Base-by-base conservation (phyloP, 2,329 filamentous ascomycete species). In the Fusarium tuaranense region DNA sequence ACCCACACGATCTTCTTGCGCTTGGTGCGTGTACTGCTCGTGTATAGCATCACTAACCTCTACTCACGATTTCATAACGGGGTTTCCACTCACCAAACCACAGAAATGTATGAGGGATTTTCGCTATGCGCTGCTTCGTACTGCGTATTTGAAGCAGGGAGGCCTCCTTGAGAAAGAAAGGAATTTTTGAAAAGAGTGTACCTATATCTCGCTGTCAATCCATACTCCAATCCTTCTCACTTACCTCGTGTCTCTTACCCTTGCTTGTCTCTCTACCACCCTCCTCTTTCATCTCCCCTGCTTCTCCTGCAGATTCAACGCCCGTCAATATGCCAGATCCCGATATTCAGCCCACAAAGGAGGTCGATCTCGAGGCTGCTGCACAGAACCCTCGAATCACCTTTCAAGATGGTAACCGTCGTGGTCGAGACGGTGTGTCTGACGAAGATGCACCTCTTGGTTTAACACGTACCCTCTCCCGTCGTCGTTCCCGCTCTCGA, bases 401-500 rank as follows among this genome's bases (percentile, higher is more conserved):
- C 6, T 77, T 77, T 63, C 72, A 74, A 34, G 65, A 72, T n/a
- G 51, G 60, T 32, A 32, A 20, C 4, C 48, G 48, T 5, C 65
- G 68, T n/a, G 65, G 67, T 7, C 53, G 59, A 9, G 51, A 75
- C 30, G 46, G 18, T 18, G 32, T 18, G 8, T 10, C 64, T 61
- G 59, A 60, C 30, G 67, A 71, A 7, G 74, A 71, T 25, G 34
- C 55, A 34, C 65, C 32, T 16, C 65, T 67, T 7, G 66, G 71
- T 27, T 68, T 74, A 9, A 68, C 74, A 2, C 73, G 13, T 14
- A 70, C 74, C 4, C 61, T 76, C 12, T 76, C 70, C 10, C 70
- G 69, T 5, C 72, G 68, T 10, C 76, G 74, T n/a, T 78, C 78
- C 16, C 73, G 71, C 53, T 72, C 77, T 0, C 69, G 71, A 25